A percentile compares a stretch with the other conserved stretches of the same genome.
phyloP scores from a whole-genome alignment of 1,139 yeast genomes.

The Pneumocystis canis region DNA sequence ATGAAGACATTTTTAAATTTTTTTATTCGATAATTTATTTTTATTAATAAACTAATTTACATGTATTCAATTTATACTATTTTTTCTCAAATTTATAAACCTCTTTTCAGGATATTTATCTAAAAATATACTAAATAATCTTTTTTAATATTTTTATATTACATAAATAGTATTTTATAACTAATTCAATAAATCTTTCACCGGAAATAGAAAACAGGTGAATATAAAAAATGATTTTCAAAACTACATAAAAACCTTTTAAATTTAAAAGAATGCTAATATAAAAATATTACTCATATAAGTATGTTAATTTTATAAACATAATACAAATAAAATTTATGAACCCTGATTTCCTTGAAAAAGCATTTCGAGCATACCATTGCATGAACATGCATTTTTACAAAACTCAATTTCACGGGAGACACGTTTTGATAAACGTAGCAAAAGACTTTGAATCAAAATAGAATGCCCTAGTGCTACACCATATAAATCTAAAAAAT shows the following conservation, averaged over 20 bases:
- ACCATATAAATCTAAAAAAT: conserved; percentile 24
- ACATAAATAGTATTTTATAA: background rate
- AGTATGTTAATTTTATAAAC: background rate
- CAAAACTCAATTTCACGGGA: conserved; percentile 60
- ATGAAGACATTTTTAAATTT: background rate
- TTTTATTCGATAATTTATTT: background rate
- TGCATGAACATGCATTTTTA: conserved; percentile 73
- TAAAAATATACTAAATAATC: background rate
- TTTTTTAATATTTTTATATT: background rate
- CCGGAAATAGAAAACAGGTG: background rate
- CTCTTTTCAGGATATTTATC: background rate
- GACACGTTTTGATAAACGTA: conserved; percentile 45
- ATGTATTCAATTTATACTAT: background rate
- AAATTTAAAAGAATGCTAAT: too few relatives aligned
- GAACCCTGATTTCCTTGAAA: conserved; percentile 19
- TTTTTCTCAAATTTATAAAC: background rate
- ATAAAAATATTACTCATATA: too few relatives aligned
- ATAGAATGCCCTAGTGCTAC: conserved; percentile 43
- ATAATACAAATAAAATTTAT: background rate
- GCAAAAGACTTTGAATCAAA: conserved; percentile 60
- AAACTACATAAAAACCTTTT: too few relatives aligned
- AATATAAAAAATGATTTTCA: too few relatives aligned
- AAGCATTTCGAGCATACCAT: conserved; percentile 83
- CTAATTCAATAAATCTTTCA: too few relatives aligned
- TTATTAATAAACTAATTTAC: background rate